These are phyloP conservation scores for Penicillium sp. DNA, from an alignment of 2,329 filamentous ascomycete species.

Conservation along the genomic window DNA sequence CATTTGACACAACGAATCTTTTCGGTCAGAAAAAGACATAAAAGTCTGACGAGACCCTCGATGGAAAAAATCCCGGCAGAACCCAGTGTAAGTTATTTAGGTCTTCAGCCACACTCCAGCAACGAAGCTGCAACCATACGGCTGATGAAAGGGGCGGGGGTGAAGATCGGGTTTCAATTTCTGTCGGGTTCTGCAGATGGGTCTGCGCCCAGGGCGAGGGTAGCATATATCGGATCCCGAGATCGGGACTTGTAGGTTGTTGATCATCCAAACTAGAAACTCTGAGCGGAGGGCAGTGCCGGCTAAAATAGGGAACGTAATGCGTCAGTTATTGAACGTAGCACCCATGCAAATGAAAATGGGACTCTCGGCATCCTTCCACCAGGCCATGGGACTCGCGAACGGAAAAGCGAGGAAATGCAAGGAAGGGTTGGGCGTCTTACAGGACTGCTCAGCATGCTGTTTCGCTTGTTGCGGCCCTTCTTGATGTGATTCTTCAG, in stretches of 20 bases:
- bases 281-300: slow-evolving; percentile 53
- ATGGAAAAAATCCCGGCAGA: background rate
- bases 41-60: slow-evolving; percentile 2
- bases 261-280: slow-evolving; percentile 41
- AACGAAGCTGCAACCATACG: slow-evolving; percentile 11
- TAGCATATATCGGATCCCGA: slow-evolving; percentile 16
- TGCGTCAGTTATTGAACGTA: slow-evolving; percentile 26
- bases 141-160: slow-evolving; percentile 1
- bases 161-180: slow-evolving; percentile 19
- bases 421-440: slow-evolving; percentile 50
- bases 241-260: slow-evolving; percentile 13
- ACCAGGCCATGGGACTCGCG: slow-evolving; percentile 29
- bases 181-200: slow-evolving; percentile 13
- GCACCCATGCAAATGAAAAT: slow-evolving; percentile 6
- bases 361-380: slow-evolving; percentile 31
- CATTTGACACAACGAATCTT: background rate
- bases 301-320: slow-evolving; percentile 39
- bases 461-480: slow-evolving; percentile 90
- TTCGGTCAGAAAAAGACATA: background rate
- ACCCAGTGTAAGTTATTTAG: slow-evolving; percentile 11
- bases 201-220: slow-evolving; percentile 19
- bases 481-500: slow-evolving; percentile 99
- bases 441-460: slow-evolving; percentile 95
- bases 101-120: slow-evolving; percentile 14
- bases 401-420: slow-evolving; percentile 24